A percentile compares a stretch with the other conserved stretches of the same genome.
Conservation (phyloP, 192 early-diverging fungal species). For the Backusella tarrabulga region DNA sequence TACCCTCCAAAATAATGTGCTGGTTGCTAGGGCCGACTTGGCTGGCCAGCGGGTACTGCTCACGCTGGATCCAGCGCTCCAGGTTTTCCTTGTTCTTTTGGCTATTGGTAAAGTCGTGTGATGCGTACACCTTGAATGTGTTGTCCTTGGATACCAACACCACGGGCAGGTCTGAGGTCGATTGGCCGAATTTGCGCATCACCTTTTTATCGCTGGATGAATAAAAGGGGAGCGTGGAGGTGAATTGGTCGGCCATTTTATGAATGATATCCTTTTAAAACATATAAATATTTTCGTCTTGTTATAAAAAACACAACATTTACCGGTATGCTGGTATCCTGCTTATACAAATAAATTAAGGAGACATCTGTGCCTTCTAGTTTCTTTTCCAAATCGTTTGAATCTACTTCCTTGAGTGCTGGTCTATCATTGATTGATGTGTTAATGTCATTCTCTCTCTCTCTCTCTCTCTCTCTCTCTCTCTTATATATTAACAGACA, state of each 20-base stretch:
- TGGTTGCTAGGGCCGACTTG: slow-evolving; percentile 65
- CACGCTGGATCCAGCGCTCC: slow-evolving; percentile 59
- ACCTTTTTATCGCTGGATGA: slow-evolving; percentile 29
- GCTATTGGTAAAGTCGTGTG: slow-evolving; percentile 10
- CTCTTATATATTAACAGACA: not conserved
- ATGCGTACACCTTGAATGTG: slow-evolving; percentile 14
- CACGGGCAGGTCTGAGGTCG: slow-evolving; percentile 36
- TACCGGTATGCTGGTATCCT: slow-evolving; percentile 30
- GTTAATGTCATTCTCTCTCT: not conserved
- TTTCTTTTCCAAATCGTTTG: slow-evolving; percentile 40
- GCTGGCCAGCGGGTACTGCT: slow-evolving; percentile 68
- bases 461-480: not conserved
- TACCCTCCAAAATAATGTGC: slow-evolving; percentile 62
- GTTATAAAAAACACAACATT: not conserved
- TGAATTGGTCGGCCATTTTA: slow-evolving; percentile 21
- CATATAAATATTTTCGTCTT: not conserved
- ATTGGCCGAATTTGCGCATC: slow-evolving; percentile 19
- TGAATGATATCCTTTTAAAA: slow-evolving; percentile 14
- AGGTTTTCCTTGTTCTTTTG: slow-evolving; percentile 39
- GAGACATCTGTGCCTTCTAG: slow-evolving; percentile 42
- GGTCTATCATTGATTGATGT: not conserved
- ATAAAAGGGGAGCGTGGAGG: slow-evolving; percentile 34
- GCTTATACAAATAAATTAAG: slow-evolving; percentile 56
- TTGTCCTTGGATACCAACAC: slow-evolving; percentile 65
- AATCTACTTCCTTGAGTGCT: slow-evolving; percentile 27